Evolutionary conservation across 2,329 filamentous ascomycete genomes (phyloP).

Genomic region (Neocatenulostroma microsporum): DNA sequence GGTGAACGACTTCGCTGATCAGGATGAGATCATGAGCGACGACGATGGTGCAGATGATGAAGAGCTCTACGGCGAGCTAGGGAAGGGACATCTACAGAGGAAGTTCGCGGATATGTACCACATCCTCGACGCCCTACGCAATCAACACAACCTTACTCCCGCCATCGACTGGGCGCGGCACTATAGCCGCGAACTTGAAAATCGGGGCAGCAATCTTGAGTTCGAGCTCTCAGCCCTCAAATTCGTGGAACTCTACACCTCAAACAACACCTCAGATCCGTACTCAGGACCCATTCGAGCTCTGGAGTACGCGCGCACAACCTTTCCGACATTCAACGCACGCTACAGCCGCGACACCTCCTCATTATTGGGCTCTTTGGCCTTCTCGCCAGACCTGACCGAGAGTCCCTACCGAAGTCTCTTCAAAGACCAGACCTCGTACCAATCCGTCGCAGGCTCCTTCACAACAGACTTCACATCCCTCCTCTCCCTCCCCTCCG

Average conservation of each 20-base stretch:
- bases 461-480: slow-evolving; percentile 83
- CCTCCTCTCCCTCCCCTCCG: slow-evolving; percentile 77
- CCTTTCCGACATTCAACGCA: slow-evolving; percentile 66
- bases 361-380: slow-evolving; percentile 71
- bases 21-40: slow-evolving; percentile 5
- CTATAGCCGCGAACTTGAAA: slow-evolving; percentile 64
- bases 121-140: slow-evolving; percentile 71
- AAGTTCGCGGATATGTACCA: slow-evolving; percentile 86
- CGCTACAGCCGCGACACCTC: slow-evolving; percentile 74
- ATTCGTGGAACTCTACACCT: slow-evolving; percentile 77
- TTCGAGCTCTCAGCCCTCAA: slow-evolving; percentile 89
- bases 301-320: slow-evolving; percentile 63
- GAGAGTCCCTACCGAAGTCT: slow-evolving; percentile 70
- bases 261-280: slow-evolving; percentile 34
- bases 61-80: not conserved
- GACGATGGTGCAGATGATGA: slow-evolving; percentile 10
- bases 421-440: slow-evolving; percentile 68
- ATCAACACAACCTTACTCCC: slow-evolving; percentile 62
- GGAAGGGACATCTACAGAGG: slow-evolving; percentile 52
- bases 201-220: slow-evolving; percentile 81
- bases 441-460: slow-evolving; percentile 73
- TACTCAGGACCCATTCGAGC: slow-evolving; percentile 57
- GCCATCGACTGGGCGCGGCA: slow-evolving; percentile 80
- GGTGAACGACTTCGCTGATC: slow-evolving; percentile 10
- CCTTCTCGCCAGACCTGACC: slow-evolving; percentile 65